These are phyloP conservation scores for Euphorbia tirucalli DNA, from an alignment of 345 rosid genomes.

Conservation along the genomic window DNA sequence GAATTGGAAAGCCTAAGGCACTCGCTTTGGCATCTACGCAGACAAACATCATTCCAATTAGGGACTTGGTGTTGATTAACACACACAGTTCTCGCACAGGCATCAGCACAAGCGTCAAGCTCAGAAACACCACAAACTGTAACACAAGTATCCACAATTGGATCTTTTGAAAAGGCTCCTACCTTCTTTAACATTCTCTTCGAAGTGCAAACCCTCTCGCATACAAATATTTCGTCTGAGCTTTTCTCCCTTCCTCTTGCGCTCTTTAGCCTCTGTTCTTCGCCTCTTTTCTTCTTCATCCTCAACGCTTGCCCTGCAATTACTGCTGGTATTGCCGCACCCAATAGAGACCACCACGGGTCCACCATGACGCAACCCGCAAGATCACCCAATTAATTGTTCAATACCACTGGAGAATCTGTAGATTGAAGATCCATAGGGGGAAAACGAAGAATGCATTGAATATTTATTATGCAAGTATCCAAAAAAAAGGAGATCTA, in stretches of 20 bases:
- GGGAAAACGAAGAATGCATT: too few relatives aligned
- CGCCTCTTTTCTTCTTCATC: constrained; percentile 57
- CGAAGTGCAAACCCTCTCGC: constrained; percentile 88
- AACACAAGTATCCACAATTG: constrained; percentile 69
- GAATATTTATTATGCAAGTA: too few relatives aligned
- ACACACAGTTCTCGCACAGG: constrained; percentile 79
- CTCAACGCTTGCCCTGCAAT: constrained; percentile 67
- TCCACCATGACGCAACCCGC: constrained; percentile 67
- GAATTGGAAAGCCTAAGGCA: constrained; percentile 59
- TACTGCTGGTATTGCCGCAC: constrained; percentile 70
- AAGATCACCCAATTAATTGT: too few relatives aligned
- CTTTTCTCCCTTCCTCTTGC: constrained; percentile 79
- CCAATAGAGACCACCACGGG: constrained; percentile 72
- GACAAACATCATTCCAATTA: constrained; percentile 86
- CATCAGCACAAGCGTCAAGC: constrained; percentile 88
- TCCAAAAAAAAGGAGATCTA: too few relatives aligned
- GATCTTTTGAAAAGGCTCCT: constrained; percentile 80
- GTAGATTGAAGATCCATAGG: too few relatives aligned
- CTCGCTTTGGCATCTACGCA: constrained; percentile 75
- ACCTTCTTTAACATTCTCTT: constrained; percentile 86
- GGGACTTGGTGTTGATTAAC: constrained; percentile 88
- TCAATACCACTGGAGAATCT: too few relatives aligned
- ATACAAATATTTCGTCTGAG: constrained; percentile 79
- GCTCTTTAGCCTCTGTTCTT: constrained; percentile 68
- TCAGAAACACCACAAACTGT: constrained; percentile 90